Conservation (phyloP, 2,329 filamentous ascomycete species). For the Huntiella decipiens region DNA sequence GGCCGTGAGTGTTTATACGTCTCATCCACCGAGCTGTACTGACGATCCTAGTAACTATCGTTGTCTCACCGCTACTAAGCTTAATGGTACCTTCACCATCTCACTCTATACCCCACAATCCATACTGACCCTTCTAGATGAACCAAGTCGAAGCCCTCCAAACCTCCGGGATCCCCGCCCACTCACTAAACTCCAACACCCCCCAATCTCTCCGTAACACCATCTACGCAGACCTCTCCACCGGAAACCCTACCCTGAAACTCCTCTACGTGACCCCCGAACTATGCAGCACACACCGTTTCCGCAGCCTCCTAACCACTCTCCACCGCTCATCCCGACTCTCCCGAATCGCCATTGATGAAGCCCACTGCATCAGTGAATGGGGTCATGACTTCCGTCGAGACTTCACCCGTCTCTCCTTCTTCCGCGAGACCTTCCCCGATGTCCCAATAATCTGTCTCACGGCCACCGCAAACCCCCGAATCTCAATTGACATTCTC, state of each 20-base stretch:
- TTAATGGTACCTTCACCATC: slow-evolving; percentile 46
- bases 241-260: slow-evolving; percentile 65
- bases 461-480: slow-evolving; percentile 72
- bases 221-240: slow-evolving; percentile 67
- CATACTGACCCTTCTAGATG: slow-evolving; percentile 32
- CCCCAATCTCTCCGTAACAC: slow-evolving; percentile 40
- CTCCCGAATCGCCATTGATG: slow-evolving; percentile 76
- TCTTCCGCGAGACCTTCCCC: slow-evolving; percentile 67
- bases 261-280: slow-evolving; percentile 91
- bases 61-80: slow-evolving; percentile 73
- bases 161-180: slow-evolving; percentile 56
- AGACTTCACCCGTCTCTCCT: slow-evolving; percentile 70
- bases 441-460: slow-evolving; percentile 81
- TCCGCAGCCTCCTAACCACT: slow-evolving; percentile 53
- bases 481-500: slow-evolving; percentile 69
- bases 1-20: slow-evolving; percentile 38
- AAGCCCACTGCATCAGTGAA: slow-evolving; percentile 93
- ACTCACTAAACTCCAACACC: slow-evolving; percentile 74
- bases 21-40: background rate
- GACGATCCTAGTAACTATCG: slow-evolving; percentile 51
- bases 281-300: slow-evolving; percentile 57
- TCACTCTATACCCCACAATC: background rate
- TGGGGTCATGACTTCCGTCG: slow-evolving; percentile 97
- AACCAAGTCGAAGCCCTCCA: slow-evolving; percentile 77
- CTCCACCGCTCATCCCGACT: slow-evolving; percentile 69